phyloP scores from a whole-genome alignment of 805 yeast genomes.

The Lachancea quebecensis region DNA sequence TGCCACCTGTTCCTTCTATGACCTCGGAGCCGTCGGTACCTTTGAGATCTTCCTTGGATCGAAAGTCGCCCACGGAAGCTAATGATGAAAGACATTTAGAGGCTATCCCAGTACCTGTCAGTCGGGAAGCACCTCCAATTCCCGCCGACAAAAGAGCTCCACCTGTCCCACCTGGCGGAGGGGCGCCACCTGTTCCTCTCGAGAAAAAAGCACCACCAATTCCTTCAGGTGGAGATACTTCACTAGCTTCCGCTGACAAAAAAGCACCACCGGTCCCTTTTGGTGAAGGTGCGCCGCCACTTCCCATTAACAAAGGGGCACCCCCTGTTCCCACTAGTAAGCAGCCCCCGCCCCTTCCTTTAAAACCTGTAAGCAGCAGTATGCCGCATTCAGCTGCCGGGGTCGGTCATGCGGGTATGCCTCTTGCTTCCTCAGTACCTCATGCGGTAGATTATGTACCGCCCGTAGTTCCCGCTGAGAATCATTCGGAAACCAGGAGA shows the following conservation, averaged over 20 bases:
- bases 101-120: not conserved
- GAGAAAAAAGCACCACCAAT: not conserved
- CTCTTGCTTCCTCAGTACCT: too few relatives aligned
- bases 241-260: not conserved
- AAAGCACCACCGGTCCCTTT: not conserved
- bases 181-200: not conserved
- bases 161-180: not conserved
- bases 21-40: conserved; percentile 9
- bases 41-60: not conserved
- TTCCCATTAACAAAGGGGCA: not conserved
- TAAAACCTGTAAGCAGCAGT: conserved; percentile 7
- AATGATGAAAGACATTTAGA: too few relatives aligned
- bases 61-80: too few relatives aligned
- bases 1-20: conserved; percentile 13
- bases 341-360: conserved; percentile 5
- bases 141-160: not conserved
- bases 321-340: conserved; percentile 4
- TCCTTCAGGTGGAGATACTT: not conserved
- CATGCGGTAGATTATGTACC: too few relatives aligned
- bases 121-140: not conserved
- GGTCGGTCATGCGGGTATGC: too few relatives aligned
- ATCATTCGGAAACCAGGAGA: too few relatives aligned
- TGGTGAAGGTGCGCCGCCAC: not conserved
- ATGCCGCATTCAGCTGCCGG: not conserved
- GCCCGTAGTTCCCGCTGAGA: too few relatives aligned